These are phyloP conservation scores for Zymoseptoria pseudotritici DNA, from an alignment of 2,329 filamentous ascomycete species.

Conservation along the genomic window DNA sequence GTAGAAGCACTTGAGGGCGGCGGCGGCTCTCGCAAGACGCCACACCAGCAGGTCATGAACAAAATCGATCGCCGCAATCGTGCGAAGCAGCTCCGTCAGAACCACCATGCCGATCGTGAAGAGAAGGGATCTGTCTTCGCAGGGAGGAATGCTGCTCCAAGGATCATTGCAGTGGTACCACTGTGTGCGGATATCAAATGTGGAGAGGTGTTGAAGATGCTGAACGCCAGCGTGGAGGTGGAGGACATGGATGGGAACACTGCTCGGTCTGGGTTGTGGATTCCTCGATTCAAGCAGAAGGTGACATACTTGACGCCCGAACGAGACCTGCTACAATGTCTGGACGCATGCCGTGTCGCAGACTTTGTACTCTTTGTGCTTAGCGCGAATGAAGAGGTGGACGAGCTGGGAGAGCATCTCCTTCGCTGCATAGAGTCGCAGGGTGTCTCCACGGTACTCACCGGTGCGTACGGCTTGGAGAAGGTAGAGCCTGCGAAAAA, in stretches of 20 bases:
- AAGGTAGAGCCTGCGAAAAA: conserved; percentile 73
- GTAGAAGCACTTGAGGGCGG: conserved; percentile 63
- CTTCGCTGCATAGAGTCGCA: conserved; percentile 85
- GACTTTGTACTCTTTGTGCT: conserved; percentile 87
- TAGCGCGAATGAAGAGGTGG: conserved; percentile 75
- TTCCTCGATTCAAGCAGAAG: conserved; percentile 93
- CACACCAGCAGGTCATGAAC: conserved; percentile 93
- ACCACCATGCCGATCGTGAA: conserved; percentile 76
- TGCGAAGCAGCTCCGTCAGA: conserved; percentile 77
- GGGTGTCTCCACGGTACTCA: conserved; percentile 87
- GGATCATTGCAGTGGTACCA: conserved; percentile 81
- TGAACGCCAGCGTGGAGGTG: conserved; percentile 77
- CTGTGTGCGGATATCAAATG: conserved; percentile 67
- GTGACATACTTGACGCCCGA: conserved; percentile 74
- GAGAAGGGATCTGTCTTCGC: conserved; percentile 73
- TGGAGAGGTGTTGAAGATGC: conserved; percentile 55
- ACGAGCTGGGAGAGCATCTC: conserved; percentile 75
- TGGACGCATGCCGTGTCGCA: conserved; percentile 80
- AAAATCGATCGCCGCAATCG: conserved; percentile 94
- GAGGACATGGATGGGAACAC: conserved; percentile 51
- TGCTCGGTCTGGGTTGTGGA: conserved; percentile 15
- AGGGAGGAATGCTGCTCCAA: conserved; percentile 79
- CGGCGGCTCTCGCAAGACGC: conserved; percentile 67
- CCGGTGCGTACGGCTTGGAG: conserved; percentile 65
- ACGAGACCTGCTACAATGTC: conserved; percentile 64